phyloP scores from a whole-genome alignment of 2,329 filamentous ascomycete species.

The Orbilia oligospora region DNA sequence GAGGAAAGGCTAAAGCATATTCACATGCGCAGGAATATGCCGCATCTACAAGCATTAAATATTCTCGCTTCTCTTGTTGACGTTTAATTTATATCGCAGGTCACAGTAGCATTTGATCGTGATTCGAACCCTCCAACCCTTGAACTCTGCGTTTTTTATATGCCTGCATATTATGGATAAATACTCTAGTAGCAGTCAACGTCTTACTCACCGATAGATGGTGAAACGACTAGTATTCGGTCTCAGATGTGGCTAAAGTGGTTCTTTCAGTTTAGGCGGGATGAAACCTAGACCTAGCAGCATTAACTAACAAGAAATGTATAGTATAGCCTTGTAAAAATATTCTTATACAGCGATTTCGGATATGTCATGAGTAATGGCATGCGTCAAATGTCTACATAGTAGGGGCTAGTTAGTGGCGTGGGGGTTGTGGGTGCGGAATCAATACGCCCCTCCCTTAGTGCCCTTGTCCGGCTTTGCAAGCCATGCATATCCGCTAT shows the following conservation, averaged over 20 bases:
- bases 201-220: conserved; percentile 6
- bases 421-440: no score
- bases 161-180: conserved; percentile 34
- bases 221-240: conserved; percentile 27
- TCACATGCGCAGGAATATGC: conserved; percentile 38
- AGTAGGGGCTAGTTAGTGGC: no score
- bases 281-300: conserved; percentile 23
- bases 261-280: conserved; percentile 26
- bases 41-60: conserved; percentile 30
- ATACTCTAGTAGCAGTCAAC: conserved; percentile 5
- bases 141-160: conserved; percentile 10
- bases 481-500: conserved; percentile 3
- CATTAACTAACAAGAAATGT: not conserved
- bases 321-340: not conserved
- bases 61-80: conserved; percentile 17
- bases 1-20: not conserved
- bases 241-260: conserved; percentile 26
- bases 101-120: not conserved
- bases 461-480: not conserved
- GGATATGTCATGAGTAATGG: conserved; percentile 20
- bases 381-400: not conserved
- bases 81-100: conserved; percentile 25
- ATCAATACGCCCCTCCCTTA: no score
- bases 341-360: not conserved
- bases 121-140: not conserved